Conservation (phyloP, 2,329 filamentous ascomycete species). For the Dactylellina haptotyla region DNA sequence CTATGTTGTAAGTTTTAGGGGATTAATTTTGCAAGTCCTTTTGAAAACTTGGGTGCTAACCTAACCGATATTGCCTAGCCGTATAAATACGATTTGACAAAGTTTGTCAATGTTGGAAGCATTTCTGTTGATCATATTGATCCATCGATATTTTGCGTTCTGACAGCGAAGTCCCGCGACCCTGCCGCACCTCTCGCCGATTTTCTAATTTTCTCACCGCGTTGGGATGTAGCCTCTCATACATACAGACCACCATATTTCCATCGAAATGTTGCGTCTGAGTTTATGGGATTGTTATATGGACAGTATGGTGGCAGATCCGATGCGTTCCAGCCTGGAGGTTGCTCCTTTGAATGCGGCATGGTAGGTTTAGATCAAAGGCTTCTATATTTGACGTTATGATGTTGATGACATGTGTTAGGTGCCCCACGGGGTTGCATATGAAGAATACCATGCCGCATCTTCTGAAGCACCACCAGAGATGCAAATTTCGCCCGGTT, state of each 20-base stretch:
- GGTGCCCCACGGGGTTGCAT: slow-evolving; percentile 70
- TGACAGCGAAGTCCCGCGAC: slow-evolving; percentile 71
- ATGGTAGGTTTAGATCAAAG: slow-evolving; percentile 23
- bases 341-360: slow-evolving; percentile 66
- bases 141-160: slow-evolving; percentile 73
- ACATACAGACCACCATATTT: slow-evolving; percentile 79
- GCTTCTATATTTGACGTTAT: background rate
- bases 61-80: slow-evolving; percentile 59
- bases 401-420: background rate
- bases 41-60: too few species aligned
- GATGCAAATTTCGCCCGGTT: slow-evolving; percentile 69
- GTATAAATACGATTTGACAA: slow-evolving; percentile 69
- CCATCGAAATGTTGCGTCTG: slow-evolving; percentile 74
- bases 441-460: slow-evolving; percentile 67
- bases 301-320: slow-evolving; percentile 69
- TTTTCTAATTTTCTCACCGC: slow-evolving; percentile 77
- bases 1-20: slow-evolving; percentile 63
- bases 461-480: slow-evolving; percentile 68
- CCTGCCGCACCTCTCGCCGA: slow-evolving; percentile 71
- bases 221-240: slow-evolving; percentile 75
- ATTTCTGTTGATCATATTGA: slow-evolving; percentile 73
- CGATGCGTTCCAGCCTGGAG: slow-evolving; percentile 69
- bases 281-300: slow-evolving; percentile 72
- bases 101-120: slow-evolving; percentile 70
- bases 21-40: too few species aligned